Evolutionary conservation across 495 filamentous ascomycete species (phyloP).

Genomic region (Daldinia bambusicola): DNA sequence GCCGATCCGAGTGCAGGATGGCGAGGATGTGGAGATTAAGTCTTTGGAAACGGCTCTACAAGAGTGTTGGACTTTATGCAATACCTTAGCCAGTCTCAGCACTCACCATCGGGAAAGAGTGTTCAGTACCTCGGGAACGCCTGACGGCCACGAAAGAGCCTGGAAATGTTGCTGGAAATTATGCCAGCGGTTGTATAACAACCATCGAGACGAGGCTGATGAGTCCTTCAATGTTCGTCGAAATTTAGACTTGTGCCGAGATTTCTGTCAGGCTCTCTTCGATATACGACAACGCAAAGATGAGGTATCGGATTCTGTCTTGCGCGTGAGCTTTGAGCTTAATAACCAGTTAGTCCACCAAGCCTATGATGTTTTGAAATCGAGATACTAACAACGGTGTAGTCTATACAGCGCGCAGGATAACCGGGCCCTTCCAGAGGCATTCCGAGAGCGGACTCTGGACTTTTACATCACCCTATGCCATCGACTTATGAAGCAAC

Average conservation of each 20-base stretch:
- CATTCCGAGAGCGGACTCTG: constrained; percentile 87
- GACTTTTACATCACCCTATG: constrained; percentile 95
- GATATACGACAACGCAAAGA: constrained; percentile 80
- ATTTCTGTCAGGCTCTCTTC: constrained; percentile 91
- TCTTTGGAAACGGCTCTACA: constrained; percentile 80
- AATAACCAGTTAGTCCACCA: constrained; percentile 75
- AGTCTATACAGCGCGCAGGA: constrained; percentile 89
- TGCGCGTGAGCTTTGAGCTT: constrained; percentile 91
- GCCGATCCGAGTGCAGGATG: constrained; percentile 54
- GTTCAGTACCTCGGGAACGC: constrained; percentile 73
- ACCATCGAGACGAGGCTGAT: constrained; percentile 71
- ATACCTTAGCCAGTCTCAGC: constrained; percentile 86
- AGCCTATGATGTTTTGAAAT: not conserved
- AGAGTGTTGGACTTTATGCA: constrained; percentile 95
- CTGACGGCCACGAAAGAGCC: constrained; percentile 80
- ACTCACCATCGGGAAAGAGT: constrained; percentile 83
- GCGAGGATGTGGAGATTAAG: constrained; percentile 70
- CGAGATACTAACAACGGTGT: not conserved
- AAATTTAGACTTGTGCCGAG: constrained; percentile 86
- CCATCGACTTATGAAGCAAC: constrained; percentile 93
- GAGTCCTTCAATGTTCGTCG: constrained; percentile 74
- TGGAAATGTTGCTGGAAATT: constrained; percentile 94
- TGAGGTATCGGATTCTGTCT: constrained; percentile 81
- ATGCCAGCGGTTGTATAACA: constrained; percentile 88
- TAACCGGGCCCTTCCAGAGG: constrained; percentile 78